Evolutionary conservation across 345 rosid species (phyloP), one percentile per base, ranked within the genome.

Genomic region (Populus ilicifolia): DNA sequence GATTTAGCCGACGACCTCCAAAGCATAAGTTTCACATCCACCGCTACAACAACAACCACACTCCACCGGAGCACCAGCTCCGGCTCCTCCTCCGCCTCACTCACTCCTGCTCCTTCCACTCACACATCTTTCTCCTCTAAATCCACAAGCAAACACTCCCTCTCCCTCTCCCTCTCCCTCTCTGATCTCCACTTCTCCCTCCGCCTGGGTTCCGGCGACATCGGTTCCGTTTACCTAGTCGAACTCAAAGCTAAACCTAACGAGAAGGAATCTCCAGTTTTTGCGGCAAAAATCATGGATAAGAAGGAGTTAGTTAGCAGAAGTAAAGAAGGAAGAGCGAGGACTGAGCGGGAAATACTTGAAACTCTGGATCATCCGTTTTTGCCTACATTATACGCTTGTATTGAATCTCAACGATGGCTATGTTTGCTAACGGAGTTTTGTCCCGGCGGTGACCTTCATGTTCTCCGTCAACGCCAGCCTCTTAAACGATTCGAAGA

Each of bases 361-460:
- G 91, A 91, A 74, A 80, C 84, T 81, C 78, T 94, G 56, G 99
- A 94, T 83, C 99, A 94, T 78, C 98, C 98, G 6, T 94, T 94
- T 65, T 77, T 95, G 63, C 99, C 99, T 10, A 81, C 91, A 69
- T 94, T 95, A 56, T 86, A 85, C 85, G 96, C 93, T 18, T 79
- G 86, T 63, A 82, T 95, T 0, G 99, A 95, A 67, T 88, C 96
- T 8, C 90, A 86, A 11, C 86, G 89, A 71, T 95, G 97, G 96
- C 88, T 92, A 56, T 95, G 99, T 76, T 83, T 95, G 39, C 80
- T 95, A 16, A 95, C 97, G 64, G 97, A 95, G 91, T 93, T 95
- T 79, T 93, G 99, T 70, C 88, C 93, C 78, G 96, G 98, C 80
- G 99, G 98, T n/a, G 99, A 95, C 87, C 98, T 95, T 73, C 98